Percentiles rank a stretch among this genome's conserved stretches.
Conservation (phyloP, 2,329 filamentous ascomycete species). For the Orbilia oligospora region DNA sequence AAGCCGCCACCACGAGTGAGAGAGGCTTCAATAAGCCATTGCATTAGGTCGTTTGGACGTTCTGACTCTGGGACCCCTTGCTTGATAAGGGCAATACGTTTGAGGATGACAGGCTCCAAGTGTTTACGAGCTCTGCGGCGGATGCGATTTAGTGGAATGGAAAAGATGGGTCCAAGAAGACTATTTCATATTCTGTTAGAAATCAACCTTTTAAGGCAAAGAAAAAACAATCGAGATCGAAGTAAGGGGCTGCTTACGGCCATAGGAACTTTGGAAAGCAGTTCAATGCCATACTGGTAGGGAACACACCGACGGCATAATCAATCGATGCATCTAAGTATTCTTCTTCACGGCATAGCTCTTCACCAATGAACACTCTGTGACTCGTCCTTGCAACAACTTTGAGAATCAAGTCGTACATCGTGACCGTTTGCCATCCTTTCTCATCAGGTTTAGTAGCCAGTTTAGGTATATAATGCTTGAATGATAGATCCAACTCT, state of each 20-base stretch:
- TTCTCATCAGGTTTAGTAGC: constrained; percentile 60
- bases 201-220: neutral
- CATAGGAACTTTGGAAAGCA: constrained; percentile 53
- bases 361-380: constrained; percentile 70
- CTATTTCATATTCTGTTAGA: constrained; percentile 4
- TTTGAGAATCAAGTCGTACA: constrained; percentile 68
- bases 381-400: constrained; percentile 70
- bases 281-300: constrained; percentile 63
- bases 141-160: constrained; percentile 32
- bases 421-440: constrained; percentile 67
- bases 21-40: constrained; percentile 60
- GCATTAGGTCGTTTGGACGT: constrained; percentile 57
- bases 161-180: constrained; percentile 38
- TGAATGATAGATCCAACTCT: constrained; percentile 50
- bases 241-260: constrained; percentile 42
- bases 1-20: constrained; percentile 46
- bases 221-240: neutral
- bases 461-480: constrained; percentile 46
- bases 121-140: constrained; percentile 51
- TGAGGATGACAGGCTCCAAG: constrained; percentile 52
- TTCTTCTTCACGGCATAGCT: constrained; percentile 69
- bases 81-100: constrained; percentile 47
- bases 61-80: constrained; percentile 52
- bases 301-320: constrained; percentile 69
- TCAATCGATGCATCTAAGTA: constrained; percentile 70